phyloP scores from a whole-genome alignment of 495 filamentous ascomycete species.

The Hyaloscypha finlandica region DNA sequence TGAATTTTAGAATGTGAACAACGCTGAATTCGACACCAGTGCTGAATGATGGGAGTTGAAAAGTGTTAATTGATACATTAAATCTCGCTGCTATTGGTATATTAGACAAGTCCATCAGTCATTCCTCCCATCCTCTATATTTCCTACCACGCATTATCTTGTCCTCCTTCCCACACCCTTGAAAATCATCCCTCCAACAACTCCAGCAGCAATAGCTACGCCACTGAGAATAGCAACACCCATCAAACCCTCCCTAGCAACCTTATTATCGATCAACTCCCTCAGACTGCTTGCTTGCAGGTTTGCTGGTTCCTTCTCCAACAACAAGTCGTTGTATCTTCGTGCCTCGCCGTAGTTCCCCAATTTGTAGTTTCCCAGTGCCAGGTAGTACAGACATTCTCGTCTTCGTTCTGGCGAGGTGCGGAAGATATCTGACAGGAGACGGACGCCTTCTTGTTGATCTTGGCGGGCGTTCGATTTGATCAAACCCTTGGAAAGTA shows the following conservation, averaged over 20 bases:
- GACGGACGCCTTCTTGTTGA: constrained; percentile 91
- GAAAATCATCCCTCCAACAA: constrained; percentile 84
- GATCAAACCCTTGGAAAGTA: constrained; percentile 74
- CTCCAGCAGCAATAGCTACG: constrained; percentile 88
- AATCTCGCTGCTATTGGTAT: constrained; percentile 25
- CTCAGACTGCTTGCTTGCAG: constrained; percentile 84
- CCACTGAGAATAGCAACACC: constrained; percentile 97
- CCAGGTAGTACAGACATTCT: constrained; percentile 97
- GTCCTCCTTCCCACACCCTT: constrained; percentile 63
- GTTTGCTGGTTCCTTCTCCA: constrained; percentile 88
- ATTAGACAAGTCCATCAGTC: constrained; percentile 23
- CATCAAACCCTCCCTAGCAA: constrained; percentile 88
- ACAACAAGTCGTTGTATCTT: constrained; percentile 87
- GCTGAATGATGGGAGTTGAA: not conserved
- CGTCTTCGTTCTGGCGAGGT: constrained; percentile 85
- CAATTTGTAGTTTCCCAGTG: constrained; percentile 94
- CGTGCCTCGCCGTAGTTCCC: constrained; percentile 95
- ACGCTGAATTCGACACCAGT: not conserved
- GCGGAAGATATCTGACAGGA: constrained; percentile 96
- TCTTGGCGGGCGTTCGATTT: constrained; percentile 82
- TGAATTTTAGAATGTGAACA: not conserved
- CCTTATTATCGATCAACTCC: constrained; percentile 90
- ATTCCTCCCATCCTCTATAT: constrained; percentile 7
- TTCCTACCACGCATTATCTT: constrained; percentile 30
- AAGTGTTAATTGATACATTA: constrained; percentile 22